phyloP scores from a whole-genome alignment of 1,284 basidiomycete genomes.

The Naganishia sp. region DNA sequence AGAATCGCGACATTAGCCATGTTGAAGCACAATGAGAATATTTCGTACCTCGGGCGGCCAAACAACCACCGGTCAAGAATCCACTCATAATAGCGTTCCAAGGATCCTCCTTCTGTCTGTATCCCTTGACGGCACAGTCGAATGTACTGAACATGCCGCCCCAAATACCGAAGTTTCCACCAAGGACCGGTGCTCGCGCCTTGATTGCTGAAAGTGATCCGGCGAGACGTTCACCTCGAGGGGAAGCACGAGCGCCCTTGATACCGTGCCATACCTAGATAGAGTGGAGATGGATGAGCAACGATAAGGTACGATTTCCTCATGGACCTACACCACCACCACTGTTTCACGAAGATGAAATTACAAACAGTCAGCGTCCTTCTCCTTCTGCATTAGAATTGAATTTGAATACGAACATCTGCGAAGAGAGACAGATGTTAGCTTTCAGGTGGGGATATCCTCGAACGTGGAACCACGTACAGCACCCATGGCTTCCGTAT shows the following conservation, averaged over 20 bases:
- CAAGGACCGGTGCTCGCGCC: slow-evolving; percentile 95
- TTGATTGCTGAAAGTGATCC: slow-evolving; percentile 97
- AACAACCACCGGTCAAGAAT: slow-evolving; percentile 95
- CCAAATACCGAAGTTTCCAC: slow-evolving; percentile 98
- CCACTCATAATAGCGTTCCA: slow-evolving; percentile 99
- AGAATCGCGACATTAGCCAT: neutral
- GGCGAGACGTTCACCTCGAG: slow-evolving; percentile 87
- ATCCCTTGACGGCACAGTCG: slow-evolving; percentile 96
- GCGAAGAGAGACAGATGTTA: neutral
- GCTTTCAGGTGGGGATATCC: neutral
- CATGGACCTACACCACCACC: slow-evolving; percentile 31
- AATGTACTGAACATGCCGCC: slow-evolving; percentile 96
- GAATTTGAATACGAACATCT: slow-evolving; percentile 10
- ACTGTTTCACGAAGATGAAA: slow-evolving; percentile 4
- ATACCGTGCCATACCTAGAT: slow-evolving; percentile 32
- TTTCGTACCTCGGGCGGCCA: slow-evolving; percentile 84
- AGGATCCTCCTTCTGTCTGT: slow-evolving; percentile 97
- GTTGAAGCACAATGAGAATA: slow-evolving; percentile 39
- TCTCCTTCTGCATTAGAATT: neutral
- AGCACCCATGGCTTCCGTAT: slow-evolving; percentile 29
- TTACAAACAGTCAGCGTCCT: slow-evolving; percentile 4
- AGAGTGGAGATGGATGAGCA: neutral
- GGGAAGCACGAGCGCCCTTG: slow-evolving; percentile 32
- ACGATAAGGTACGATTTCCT: slow-evolving; percentile 15
- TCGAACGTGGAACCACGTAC: slow-evolving; percentile 4